Evolutionary conservation across 2,329 filamentous ascomycete species (phyloP), one percentile per base, ranked within the genome.

Genomic region (Exophiala oligosperma): DNA sequence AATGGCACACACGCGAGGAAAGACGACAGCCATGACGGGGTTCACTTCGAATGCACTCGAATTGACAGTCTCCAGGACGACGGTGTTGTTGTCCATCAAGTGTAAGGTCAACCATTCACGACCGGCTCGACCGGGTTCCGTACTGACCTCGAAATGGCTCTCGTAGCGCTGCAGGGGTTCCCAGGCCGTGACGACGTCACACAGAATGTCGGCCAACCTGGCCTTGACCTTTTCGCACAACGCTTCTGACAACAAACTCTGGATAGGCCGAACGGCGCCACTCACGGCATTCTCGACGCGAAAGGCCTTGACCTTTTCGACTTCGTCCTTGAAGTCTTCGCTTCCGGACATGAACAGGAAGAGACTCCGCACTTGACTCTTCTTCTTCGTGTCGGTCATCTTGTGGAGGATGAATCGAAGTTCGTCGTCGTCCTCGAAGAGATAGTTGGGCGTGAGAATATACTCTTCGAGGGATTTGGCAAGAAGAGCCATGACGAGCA

Each of bases 381-480:
- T 56, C 32, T 26, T 59, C 41, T 41, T 48, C 14, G 52, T 75
- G 66, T 84, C 81, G n/a, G 87, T 90, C 81, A 90, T 87, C 60
- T 85, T 84, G 57, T 87, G 89, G 28, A 88, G 90, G 53, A 90
- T 87, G 57, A 72, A 73, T 49, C 71, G 71, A 6, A 59, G 23
- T 3, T 59, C 57, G 23, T 55, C 52, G 9, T 54, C 57, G 14
- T 61, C 48, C 37, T 57, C 55, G 23, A 61, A 35, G 28, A 61
- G 47, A 44, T 61, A 61, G 12, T 54, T 59, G 14, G 59, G 55
- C 12, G 55, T 61, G 23, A 61, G 35, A n/a, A 61, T 53, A 55
- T 61, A 53, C 14, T 58, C 55, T 40, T 52, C 53, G 41, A 61
- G 21, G 8, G 55, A 40, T 38, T 59, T 48, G 9, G 51, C 55